Evolutionary conservation across 2,329 filamentous ascomycete species (phyloP).

Genomic region (Chaetothyriales sp.): DNA sequence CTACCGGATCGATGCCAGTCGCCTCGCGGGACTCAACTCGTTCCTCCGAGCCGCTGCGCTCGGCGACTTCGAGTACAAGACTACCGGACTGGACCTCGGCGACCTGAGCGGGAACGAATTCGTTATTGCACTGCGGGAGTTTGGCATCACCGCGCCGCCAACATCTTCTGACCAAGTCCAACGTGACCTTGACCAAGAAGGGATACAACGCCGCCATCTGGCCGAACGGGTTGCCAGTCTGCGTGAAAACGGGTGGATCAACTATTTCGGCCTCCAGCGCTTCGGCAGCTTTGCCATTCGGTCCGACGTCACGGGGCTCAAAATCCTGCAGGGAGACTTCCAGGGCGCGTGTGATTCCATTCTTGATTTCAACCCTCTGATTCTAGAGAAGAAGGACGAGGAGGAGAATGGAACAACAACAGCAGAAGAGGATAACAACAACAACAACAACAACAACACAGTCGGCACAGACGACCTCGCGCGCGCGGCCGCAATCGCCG

Average conservation of each 20-base stretch:
- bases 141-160: constrained; percentile 12
- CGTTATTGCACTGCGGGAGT: constrained; percentile 72
- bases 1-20: constrained; percentile 43
- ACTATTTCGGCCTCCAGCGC: constrained; percentile 95
- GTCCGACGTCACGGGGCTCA: constrained; percentile 70
- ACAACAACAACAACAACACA: constrained; percentile 27
- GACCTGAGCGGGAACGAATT: constrained; percentile 85
- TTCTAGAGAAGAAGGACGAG: constrained; percentile 40
- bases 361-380: constrained; percentile 52
- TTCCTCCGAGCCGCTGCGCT: constrained; percentile 46
- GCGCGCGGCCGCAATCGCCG: constrained; percentile 62
- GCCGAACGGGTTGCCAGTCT: constrained; percentile 50
- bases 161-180: constrained; percentile 19
- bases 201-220: constrained; percentile 35
- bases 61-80: constrained; percentile 68
- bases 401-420: constrained; percentile 22
- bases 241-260: constrained; percentile 67
- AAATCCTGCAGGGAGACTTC: constrained; percentile 69
- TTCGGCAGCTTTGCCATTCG: constrained; percentile 80
- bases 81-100: constrained; percentile 60
- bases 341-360: constrained; percentile 65
- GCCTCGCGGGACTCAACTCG: constrained; percentile 49
- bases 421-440: constrained; percentile 18
- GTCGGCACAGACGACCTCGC: constrained; percentile 50
- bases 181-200: constrained; percentile 21